phyloP scores from a whole-genome alignment of 1,284 basidiomycete genomes.

The Sanghuangporus sanghuang region DNA sequence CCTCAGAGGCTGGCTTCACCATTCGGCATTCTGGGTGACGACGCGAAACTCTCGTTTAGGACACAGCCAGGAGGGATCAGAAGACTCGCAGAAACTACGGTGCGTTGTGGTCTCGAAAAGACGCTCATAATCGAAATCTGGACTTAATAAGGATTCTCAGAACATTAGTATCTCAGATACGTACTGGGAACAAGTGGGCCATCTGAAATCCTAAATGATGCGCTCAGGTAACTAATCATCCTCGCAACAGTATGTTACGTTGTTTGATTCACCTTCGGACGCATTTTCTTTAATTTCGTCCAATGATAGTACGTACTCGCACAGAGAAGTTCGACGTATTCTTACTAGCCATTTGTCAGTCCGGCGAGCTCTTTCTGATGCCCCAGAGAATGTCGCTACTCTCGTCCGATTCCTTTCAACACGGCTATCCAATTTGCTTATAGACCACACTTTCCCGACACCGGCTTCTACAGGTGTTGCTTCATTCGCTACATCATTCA shows the following conservation, averaged over 20 bases:
- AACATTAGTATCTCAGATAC: conserved; percentile 67
- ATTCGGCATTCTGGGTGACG: conserved; percentile 80
- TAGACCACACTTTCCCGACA: conserved; percentile 79
- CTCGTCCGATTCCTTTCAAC: conserved; percentile 71
- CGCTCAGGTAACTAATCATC: conserved; percentile 10
- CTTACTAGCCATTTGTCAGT: conserved; percentile 40
- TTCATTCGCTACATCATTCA: conserved; percentile 64
- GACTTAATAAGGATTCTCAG: conserved; percentile 32
- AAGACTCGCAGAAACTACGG: conserved; percentile 65
- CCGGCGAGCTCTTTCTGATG: conserved; percentile 71
- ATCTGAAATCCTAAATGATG: not conserved
- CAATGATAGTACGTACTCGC: conserved; percentile 64
- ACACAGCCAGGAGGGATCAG: conserved; percentile 75
- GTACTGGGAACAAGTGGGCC: conserved; percentile 80
- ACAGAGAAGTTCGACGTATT: conserved; percentile 4
- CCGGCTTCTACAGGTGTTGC: conserved; percentile 48
- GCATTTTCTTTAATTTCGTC: conserved; percentile 84
- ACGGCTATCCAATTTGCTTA: conserved; percentile 76
- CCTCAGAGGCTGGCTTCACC: conserved; percentile 68
- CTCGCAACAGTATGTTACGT: conserved; percentile 59
- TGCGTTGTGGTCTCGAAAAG: conserved; percentile 26
- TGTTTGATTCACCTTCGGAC: conserved; percentile 86
- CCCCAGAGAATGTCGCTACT: conserved; percentile 81
- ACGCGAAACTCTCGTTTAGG: conserved; percentile 84
- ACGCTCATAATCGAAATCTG: not conserved